phyloP scores from a whole-genome alignment of 2,329 filamentous ascomycete species.

The Blastomyces gilchristii region DNA sequence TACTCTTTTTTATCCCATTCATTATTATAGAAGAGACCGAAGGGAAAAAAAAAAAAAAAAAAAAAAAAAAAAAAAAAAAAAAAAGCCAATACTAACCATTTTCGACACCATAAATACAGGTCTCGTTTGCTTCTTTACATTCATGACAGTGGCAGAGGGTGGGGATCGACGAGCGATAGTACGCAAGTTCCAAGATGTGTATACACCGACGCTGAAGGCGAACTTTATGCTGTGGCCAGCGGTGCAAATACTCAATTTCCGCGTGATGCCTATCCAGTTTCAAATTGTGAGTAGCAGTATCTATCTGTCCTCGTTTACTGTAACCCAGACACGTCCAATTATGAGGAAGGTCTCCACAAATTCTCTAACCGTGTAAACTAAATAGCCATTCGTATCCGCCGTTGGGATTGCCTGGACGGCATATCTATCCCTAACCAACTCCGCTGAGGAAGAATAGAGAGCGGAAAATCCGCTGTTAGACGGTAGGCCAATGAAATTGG shows the following conservation, averaged over 20 bases:
- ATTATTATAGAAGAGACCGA: too few relatives aligned
- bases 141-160: conserved; percentile 92
- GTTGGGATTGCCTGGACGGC: conserved; percentile 92
- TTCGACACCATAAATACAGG: conserved; percentile 33
- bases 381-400: conserved; percentile 79
- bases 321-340: not conserved
- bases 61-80: too few relatives aligned
- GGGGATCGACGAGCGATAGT: conserved; percentile 69
- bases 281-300: conserved; percentile 63
- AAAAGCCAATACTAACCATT: not conserved
- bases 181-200: conserved; percentile 86
- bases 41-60: too few relatives aligned
- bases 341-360: conserved; percentile 5
- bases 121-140: conserved; percentile 81
- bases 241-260: conserved; percentile 94
- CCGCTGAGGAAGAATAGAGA: conserved; percentile 54
- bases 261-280: conserved; percentile 86
- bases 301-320: not conserved
- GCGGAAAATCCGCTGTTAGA: not conserved
- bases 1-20: not conserved
- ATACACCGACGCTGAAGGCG: conserved; percentile 84
- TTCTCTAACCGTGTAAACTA: conserved; percentile 3
- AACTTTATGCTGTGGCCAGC: conserved; percentile 93
- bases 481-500: not conserved
- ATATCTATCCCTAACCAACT: conserved; percentile 79